Evolutionary conservation across 2,329 filamentous ascomycete species (phyloP).

Genomic region (Microsporum ferrugineum): DNA sequence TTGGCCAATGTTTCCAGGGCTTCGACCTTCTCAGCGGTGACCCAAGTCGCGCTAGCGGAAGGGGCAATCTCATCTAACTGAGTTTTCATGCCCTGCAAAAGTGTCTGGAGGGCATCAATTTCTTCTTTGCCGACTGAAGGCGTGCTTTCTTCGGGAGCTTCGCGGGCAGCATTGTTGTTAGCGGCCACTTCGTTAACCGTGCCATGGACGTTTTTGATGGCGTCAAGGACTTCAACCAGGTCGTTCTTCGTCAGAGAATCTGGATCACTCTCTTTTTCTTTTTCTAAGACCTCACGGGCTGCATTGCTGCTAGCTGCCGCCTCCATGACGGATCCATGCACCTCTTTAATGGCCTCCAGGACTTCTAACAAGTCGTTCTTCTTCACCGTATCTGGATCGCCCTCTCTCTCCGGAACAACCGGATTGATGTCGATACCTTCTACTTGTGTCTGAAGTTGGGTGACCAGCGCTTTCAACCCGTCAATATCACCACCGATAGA

Average conservation of each 20-base stretch:
- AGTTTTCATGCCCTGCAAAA: slow-evolving; percentile 79
- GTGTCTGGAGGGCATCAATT: slow-evolving; percentile 78
- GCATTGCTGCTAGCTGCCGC: slow-evolving; percentile 19
- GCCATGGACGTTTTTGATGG: slow-evolving; percentile 44
- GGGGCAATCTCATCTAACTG: slow-evolving; percentile 68
- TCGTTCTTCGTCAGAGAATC: slow-evolving; percentile 38
- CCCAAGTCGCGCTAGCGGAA: slow-evolving; percentile 55
- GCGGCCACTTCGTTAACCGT: slow-evolving; percentile 44
- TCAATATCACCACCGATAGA: slow-evolving; percentile 61
- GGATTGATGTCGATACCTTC: slow-evolving; percentile 58
- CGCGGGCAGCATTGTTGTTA: slow-evolving; percentile 22
- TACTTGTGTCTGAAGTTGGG: slow-evolving; percentile 71
- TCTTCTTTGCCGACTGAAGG: slow-evolving; percentile 61
- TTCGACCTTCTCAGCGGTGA: slow-evolving; percentile 51
- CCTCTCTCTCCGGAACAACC: slow-evolving; percentile 29
- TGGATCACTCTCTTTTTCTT: slow-evolving; percentile 21
- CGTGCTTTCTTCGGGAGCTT: slow-evolving; percentile 33
- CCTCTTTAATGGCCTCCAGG: slow-evolving; percentile 34
- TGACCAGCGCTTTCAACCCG: slow-evolving; percentile 71
- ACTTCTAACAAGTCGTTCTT: slow-evolving; percentile 39
- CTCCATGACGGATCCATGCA: slow-evolving; percentile 49
- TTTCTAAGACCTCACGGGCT: slow-evolving; percentile 22
- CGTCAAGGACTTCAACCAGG: slow-evolving; percentile 36
- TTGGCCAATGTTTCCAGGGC: slow-evolving; percentile 56
- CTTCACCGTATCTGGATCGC: slow-evolving; percentile 34